A percentile compares a stretch with the other conserved stretches of the same genome.
Evolutionary conservation across 2,329 filamentous ascomycete genomes (phyloP).

Genomic region (Cadophora sp.): DNA sequence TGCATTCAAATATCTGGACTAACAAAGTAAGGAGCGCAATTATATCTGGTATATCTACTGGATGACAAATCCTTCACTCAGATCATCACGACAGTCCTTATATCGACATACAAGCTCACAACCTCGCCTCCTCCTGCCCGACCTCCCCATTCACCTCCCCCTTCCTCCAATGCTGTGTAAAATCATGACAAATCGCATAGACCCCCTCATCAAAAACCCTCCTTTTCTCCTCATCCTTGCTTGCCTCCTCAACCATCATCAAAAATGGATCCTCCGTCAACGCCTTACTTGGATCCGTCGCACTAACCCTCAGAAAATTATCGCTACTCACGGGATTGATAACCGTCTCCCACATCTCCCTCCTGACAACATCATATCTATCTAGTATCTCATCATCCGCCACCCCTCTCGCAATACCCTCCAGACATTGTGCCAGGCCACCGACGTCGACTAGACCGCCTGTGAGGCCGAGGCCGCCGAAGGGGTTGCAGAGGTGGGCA

Average conservation of each 20-base stretch:
- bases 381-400: slow-evolving; percentile 47
- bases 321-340: slow-evolving; percentile 49
- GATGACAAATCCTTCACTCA: too few species aligned
- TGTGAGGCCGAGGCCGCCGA: slow-evolving; percentile 67
- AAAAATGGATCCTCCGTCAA: slow-evolving; percentile 48
- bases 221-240: slow-evolving; percentile 40
- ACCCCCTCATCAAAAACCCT: slow-evolving; percentile 43
- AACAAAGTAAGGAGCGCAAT: too few species aligned
- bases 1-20: too few species aligned
- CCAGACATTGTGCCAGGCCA: slow-evolving; percentile 64
- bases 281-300: slow-evolving; percentile 46
- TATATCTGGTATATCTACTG: too few species aligned
- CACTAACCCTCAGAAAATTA: slow-evolving; percentile 47
- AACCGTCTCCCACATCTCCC: slow-evolving; percentile 46
- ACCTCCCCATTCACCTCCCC: background rate
- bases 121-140: slow-evolving; percentile 9
- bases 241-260: slow-evolving; percentile 38
- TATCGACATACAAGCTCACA: too few species aligned
- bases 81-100: too few species aligned
- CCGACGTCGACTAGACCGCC: slow-evolving; percentile 70
- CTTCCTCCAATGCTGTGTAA: slow-evolving; percentile 43
- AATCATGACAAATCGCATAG: slow-evolving; percentile 44
- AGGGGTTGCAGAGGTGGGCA: slow-evolving; percentile 56
- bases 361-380: slow-evolving; percentile 47
- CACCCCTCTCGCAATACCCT: slow-evolving; percentile 45